Conservation (phyloP, 306 rosid species). For the Alnus rubra region DNA sequence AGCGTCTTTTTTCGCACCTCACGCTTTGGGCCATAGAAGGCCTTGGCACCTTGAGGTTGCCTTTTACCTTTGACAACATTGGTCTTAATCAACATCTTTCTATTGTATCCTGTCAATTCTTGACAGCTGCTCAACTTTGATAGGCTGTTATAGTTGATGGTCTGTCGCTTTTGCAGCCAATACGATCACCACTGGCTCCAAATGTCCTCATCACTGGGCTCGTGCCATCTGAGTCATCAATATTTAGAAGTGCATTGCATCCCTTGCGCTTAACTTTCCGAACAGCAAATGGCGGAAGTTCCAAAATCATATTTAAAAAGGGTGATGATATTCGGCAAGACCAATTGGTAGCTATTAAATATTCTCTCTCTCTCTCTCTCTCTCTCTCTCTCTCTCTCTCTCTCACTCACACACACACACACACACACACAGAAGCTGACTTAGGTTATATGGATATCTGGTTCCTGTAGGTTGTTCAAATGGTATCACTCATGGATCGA, state of each 20-base stretch:
- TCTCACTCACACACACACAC: neutral
- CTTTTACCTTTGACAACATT: neutral
- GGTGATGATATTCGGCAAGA: constrained; percentile 98
- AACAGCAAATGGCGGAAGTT: constrained; percentile 75
- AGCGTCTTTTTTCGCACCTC: neutral
- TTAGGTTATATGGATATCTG: constrained; percentile 30
- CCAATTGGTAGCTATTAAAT: constrained; percentile 68
- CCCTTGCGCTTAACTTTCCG: constrained; percentile 92
- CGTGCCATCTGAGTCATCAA: constrained; percentile 86
- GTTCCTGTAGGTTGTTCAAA: constrained; percentile 83
- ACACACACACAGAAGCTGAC: constrained; percentile 6
- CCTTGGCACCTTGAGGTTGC: neutral
- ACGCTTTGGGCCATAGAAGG: neutral
- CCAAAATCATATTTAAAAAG: constrained; percentile 84
- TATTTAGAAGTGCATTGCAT: constrained; percentile 94
- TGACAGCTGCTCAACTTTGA: constrained; percentile 15
- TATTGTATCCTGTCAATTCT: constrained; percentile 21
- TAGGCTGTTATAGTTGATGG: constrained; percentile 20
- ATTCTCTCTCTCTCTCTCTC: constrained; percentile 26
- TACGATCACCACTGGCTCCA: constrained; percentile 89
- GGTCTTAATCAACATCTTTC: neutral
- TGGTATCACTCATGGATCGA: constrained; percentile 98
- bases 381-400: neutral
- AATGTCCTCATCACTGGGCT: constrained; percentile 83
- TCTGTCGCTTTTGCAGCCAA: constrained; percentile 61